Percentiles rank a stretch among this genome's conserved stretches.
These are phyloP conservation scores for Aphanomyces invadans DNA, from an alignment of 352 stramenopile genomes.

Conservation along the genomic window DNA sequence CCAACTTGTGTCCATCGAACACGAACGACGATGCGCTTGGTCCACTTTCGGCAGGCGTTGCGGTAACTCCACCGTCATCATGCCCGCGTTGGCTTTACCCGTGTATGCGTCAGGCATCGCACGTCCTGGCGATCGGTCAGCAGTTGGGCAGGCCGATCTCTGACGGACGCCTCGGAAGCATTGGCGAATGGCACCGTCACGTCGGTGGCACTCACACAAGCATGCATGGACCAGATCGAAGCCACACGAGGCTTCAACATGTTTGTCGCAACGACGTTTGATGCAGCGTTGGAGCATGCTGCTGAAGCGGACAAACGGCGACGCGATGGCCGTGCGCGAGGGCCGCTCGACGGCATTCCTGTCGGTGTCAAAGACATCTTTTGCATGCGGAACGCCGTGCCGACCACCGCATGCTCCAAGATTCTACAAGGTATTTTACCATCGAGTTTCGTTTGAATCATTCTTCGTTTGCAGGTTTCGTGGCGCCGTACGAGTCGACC, in stretches of 20 bases:
- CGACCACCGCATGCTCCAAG: constrained; percentile 83
- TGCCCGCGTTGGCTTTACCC: neutral
- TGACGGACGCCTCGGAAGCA: constrained; percentile 45
- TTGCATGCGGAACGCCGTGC: constrained; percentile 77
- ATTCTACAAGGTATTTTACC: constrained; percentile 62
- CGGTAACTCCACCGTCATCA: neutral
- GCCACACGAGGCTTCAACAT: constrained; percentile 64
- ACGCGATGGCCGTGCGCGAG: constrained; percentile 31
- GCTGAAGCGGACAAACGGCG: constrained; percentile 71
- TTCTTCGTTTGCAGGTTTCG: constrained; percentile 43
- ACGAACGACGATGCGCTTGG: neutral
- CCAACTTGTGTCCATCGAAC: neutral
- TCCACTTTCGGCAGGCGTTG: neutral
- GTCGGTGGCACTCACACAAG: constrained; percentile 51
- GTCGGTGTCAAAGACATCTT: constrained; percentile 96
- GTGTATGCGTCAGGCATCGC: neutral
- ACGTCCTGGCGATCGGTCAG: neutral
- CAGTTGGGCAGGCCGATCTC: constrained; percentile 9
- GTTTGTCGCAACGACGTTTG: constrained; percentile 69
- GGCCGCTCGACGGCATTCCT: constrained; percentile 91
- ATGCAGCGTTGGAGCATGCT: constrained; percentile 58
- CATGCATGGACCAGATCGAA: constrained; percentile 70
- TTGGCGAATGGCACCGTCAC: constrained; percentile 43
- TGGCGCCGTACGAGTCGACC: constrained; percentile 86
- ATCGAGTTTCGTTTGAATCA: neutral